These are phyloP conservation scores for Xylaria sp. DNA, from an alignment of 2,329 filamentous ascomycete species.

Conservation along the genomic window DNA sequence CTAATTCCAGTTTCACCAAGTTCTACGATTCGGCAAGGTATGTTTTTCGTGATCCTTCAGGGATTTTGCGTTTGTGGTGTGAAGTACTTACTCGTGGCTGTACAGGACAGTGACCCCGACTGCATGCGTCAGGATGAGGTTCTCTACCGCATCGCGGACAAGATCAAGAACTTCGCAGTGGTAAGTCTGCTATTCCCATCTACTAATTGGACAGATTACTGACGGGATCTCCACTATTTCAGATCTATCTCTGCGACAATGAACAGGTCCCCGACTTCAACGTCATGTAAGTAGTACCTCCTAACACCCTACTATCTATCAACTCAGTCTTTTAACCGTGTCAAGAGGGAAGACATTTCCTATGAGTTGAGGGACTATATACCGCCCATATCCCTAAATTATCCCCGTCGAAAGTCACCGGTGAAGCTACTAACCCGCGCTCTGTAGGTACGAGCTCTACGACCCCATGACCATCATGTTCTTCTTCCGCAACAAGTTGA, in stretches of 20 bases:
- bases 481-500: conserved; percentile 98
- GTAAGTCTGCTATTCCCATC: conserved; percentile 5
- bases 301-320: background rate
- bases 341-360: background rate
- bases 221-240: background rate
- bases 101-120: conserved; percentile 77
- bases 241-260: conserved; percentile 87
- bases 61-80: conserved; percentile 32
- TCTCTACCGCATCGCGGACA: conserved; percentile 87
- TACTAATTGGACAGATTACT: background rate
- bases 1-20: conserved; percentile 2
- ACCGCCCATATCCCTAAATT: too few species aligned
- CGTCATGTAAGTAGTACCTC: conserved; percentile 54
- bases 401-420: too few species aligned
- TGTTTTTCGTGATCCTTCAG: background rate
- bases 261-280: conserved; percentile 91
- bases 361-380: background rate
- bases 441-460: conserved; percentile 65
- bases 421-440: background rate
- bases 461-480: conserved; percentile 95
- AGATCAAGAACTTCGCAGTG: conserved; percentile 86
- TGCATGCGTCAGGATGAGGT: conserved; percentile 78
- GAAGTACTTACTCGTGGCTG: conserved; percentile 62
- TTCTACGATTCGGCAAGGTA: conserved; percentile 18
- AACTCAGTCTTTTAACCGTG: background rate